Conservation (phyloP, 2,329 filamentous ascomycete genomes). For the Ophiostoma perfectum region DNA sequence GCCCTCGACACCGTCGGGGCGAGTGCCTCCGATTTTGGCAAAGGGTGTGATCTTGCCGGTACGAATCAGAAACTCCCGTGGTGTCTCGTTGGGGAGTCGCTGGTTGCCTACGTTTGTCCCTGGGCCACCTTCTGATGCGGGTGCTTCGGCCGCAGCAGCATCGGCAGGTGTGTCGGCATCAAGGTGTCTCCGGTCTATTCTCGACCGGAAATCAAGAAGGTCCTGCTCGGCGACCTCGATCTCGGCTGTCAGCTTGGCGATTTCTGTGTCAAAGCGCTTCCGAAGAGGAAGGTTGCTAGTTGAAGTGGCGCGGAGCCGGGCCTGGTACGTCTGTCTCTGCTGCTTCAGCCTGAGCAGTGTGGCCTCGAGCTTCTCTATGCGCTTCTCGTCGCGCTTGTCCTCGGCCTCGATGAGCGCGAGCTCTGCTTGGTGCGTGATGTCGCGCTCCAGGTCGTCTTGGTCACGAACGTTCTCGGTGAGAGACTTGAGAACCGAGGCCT, state of each 20-base stretch:
- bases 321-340: conserved; percentile 55
- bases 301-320: conserved; percentile 40
- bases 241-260: conserved; percentile 50
- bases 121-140: neutral
- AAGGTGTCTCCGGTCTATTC: conserved; percentile 68
- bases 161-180: neutral
- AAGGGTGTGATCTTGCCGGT: conserved; percentile 98
- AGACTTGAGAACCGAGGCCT: conserved; percentile 55
- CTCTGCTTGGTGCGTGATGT: conserved; percentile 64
- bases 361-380: conserved; percentile 54
- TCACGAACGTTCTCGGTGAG: conserved; percentile 68
- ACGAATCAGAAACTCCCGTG: conserved; percentile 83
- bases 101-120: conserved; percentile 45
- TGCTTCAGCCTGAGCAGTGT: conserved; percentile 55
- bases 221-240: conserved; percentile 64
- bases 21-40: conserved; percentile 65
- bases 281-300: conserved; percentile 47
- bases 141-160: neutral
- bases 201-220: conserved; percentile 69
- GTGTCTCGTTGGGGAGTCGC: conserved; percentile 70
- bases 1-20: conserved; percentile 57
- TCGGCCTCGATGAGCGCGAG: conserved; percentile 56
- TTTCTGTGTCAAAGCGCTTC: conserved; percentile 57
- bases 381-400: conserved; percentile 57
- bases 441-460: conserved; percentile 84